Percentiles rank a stretch among this genome's conserved stretches.
Conservation (phyloP, 352 stramenopile genomes). For the Pythium myriotylum region DNA sequence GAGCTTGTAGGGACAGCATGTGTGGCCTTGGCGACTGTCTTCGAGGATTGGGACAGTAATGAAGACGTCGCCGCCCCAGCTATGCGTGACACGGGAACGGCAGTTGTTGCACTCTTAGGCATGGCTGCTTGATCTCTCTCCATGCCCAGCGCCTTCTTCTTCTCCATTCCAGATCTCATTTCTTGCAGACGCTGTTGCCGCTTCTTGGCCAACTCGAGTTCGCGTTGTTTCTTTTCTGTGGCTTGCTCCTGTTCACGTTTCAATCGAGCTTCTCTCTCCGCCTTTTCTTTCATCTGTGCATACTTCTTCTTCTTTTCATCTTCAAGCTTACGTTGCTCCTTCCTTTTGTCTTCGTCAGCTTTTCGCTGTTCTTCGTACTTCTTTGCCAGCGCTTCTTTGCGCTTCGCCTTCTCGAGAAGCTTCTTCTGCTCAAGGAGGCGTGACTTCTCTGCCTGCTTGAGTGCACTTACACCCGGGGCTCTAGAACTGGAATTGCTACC, state of each 20-base stretch:
- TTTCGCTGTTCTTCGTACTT: constrained; percentile 43
- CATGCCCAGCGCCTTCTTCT: constrained; percentile 55
- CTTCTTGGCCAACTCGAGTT: constrained; percentile 62
- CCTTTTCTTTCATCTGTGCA: constrained; percentile 59
- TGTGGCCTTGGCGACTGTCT: constrained; percentile 31
- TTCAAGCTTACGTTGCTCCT: constrained; percentile 61
- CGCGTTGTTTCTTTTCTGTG: constrained; percentile 61
- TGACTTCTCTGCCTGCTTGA: constrained; percentile 48
- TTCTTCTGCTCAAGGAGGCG: constrained; percentile 50
- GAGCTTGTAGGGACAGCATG: background rate
- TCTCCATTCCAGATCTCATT: constrained; percentile 69
- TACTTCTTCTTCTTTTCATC: constrained; percentile 70
- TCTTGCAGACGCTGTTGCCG: constrained; percentile 66
- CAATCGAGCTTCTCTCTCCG: constrained; percentile 52
- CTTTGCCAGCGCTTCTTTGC: constrained; percentile 18
- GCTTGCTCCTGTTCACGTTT: constrained; percentile 57
- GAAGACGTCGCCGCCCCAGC: constrained; percentile 9
- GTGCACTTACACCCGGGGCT: constrained; percentile 57
- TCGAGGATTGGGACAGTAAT: constrained; percentile 4
- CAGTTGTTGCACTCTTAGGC: constrained; percentile 1
- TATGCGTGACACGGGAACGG: constrained; percentile 14
- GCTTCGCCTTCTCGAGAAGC: constrained; percentile 20
- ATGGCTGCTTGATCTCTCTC: constrained; percentile 36
- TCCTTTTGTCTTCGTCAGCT: constrained; percentile 63
- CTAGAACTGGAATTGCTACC: constrained; percentile 29